Percentiles rank a stretch among this genome's conserved stretches.
Conservation (phyloP, 192 early-diverging fungal species). For the Chytriomyces confervae region DNA sequence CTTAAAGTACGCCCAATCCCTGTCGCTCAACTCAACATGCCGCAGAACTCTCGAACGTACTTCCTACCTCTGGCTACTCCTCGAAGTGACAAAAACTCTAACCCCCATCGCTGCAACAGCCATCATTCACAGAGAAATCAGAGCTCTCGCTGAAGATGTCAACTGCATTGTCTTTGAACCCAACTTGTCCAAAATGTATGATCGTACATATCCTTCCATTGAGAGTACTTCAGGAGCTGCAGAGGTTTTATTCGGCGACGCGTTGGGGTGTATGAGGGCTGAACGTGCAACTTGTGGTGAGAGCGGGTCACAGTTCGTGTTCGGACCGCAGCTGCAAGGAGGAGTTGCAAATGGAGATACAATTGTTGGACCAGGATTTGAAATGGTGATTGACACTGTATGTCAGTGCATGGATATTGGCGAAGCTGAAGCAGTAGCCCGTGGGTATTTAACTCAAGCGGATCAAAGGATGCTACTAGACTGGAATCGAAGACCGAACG, state of each 20-base stretch:
- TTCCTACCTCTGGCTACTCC: constrained; percentile 25
- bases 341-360: constrained; percentile 25
- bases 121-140: background rate
- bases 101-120: constrained; percentile 33
- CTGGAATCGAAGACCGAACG: background rate
- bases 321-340: constrained; percentile 31
- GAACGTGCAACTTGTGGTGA: constrained; percentile 7
- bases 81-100: constrained; percentile 23
- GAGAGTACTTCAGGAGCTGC: constrained; percentile 26
- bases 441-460: background rate
- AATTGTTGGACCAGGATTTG: constrained; percentile 19
- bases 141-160: constrained; percentile 4
- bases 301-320: constrained; percentile 7
- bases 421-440: background rate
- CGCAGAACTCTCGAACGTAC: constrained; percentile 28
- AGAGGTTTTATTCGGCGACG: constrained; percentile 27
- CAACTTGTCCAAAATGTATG: constrained; percentile 2
- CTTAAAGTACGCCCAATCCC: constrained; percentile 14
- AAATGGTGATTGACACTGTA: background rate
- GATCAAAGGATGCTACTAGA: background rate
- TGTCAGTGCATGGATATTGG: constrained; percentile 22
- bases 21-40: constrained; percentile 32
- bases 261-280: constrained; percentile 34
- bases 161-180: constrained; percentile 29
- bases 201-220: constrained; percentile 24